Evolutionary conservation across 106 monocot species (phyloP).

Genomic region (Dioscorea zingiberensis): DNA sequence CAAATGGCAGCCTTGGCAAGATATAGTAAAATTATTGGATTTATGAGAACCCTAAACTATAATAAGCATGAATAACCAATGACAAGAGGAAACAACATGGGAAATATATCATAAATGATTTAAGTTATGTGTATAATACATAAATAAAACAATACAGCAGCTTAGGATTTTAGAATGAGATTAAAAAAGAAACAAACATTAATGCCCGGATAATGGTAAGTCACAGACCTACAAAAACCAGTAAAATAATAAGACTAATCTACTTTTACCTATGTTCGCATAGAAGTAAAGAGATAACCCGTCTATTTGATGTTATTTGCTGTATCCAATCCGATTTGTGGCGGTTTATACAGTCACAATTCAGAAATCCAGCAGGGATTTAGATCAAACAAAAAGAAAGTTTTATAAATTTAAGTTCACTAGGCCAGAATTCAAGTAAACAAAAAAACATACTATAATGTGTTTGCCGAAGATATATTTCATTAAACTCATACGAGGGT

Average conservation of each 20-base stretch:
- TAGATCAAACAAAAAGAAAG: neutral
- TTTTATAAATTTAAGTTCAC: neutral
- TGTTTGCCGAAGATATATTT: too few species aligned
- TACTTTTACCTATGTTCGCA: conserved; percentile 82
- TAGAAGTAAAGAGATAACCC: conserved; percentile 79
- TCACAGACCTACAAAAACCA: neutral
- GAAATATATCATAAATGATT: too few species aligned
- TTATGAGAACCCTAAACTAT: too few species aligned
- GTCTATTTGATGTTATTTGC: conserved; percentile 64
- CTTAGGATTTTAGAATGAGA: too few species aligned
- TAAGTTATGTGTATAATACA: too few species aligned
- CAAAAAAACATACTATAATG: too few species aligned
- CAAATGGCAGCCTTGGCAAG: too few species aligned
- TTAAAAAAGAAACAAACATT: neutral
- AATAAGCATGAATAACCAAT: too few species aligned
- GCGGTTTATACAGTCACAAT: conserved; percentile 84
- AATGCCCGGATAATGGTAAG: neutral
- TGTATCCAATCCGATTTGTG: conserved; percentile 94
- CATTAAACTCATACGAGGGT: too few species aligned
- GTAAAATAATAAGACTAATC: neutral
- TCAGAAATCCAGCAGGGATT: conserved; percentile 9
- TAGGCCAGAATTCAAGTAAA: neutral
- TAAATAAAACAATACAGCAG: too few species aligned
- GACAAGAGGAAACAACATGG: too few species aligned
- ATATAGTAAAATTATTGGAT: too few species aligned